These are phyloP conservation scores for Paecilomyces dactylethromorphus DNA, from an alignment of 2,329 filamentous ascomycete genomes.

Conservation along the genomic window DNA sequence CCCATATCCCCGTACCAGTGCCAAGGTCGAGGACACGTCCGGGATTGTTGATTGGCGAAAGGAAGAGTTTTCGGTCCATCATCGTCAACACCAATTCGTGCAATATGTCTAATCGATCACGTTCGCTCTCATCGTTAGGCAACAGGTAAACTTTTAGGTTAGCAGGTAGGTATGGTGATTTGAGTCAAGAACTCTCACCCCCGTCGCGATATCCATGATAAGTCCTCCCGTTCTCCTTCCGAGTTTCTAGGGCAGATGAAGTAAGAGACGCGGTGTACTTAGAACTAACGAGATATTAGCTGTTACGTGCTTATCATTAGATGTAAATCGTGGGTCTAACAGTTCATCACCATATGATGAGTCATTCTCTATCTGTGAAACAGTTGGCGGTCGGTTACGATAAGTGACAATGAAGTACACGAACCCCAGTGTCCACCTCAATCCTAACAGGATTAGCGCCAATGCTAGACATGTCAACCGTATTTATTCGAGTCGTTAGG, in stretches of 20 bases:
- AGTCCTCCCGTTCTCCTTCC: constrained; percentile 26
- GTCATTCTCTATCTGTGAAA: too few relatives aligned
- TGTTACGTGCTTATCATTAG: too few relatives aligned
- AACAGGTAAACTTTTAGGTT: not conserved
- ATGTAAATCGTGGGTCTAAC: too few relatives aligned
- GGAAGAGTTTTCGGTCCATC: constrained; percentile 1
- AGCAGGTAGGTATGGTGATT: not conserved
- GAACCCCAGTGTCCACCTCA: too few relatives aligned
- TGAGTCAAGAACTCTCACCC: not conserved
- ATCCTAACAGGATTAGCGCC: too few relatives aligned
- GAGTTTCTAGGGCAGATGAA: constrained; percentile 7
- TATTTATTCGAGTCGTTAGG: too few relatives aligned
- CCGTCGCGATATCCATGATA: constrained; percentile 23
- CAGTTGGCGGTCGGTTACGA: too few relatives aligned
- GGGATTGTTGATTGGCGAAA: not conserved
- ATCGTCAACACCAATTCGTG: constrained; percentile 1
- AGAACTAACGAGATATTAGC: not conserved
- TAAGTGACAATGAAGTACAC: too few relatives aligned
- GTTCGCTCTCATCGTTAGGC: constrained; percentile 6
- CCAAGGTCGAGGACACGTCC: constrained; percentile 3
- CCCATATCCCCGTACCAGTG: constrained; percentile 4
- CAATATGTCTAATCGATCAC: constrained; percentile 3
- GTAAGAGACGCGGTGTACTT: not conserved
- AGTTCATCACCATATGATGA: too few relatives aligned
- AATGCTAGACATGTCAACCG: too few relatives aligned